Percentiles rank a stretch among this genome's conserved stretches.
These are phyloP conservation scores for Phlyctochytrium bullatum DNA, from an alignment of 192 early-diverging fungal species.

Conservation along the genomic window DNA sequence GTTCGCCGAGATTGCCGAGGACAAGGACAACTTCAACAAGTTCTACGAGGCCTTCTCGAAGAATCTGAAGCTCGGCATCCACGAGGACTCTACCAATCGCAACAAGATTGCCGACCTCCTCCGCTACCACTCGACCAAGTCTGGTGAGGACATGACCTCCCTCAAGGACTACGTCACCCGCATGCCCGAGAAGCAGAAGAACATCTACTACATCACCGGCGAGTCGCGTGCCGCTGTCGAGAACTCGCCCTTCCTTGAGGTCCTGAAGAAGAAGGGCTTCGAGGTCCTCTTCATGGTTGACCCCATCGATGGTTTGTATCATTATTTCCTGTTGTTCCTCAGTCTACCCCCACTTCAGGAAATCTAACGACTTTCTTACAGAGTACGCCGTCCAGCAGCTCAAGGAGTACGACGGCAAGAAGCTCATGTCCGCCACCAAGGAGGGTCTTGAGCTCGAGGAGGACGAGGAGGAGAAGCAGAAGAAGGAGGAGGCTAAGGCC, in stretches of 20 bases:
- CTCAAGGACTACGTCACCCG: slow-evolving; percentile 99
- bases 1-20: slow-evolving; percentile 95
- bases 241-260: slow-evolving; percentile 97
- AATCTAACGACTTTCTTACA: not conserved
- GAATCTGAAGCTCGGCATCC: slow-evolving; percentile 99
- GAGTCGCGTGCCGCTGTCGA: slow-evolving; percentile 92
- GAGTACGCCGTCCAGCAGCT: slow-evolving; percentile 98
- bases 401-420: slow-evolving; percentile 99
- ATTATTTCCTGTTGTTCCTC: not conserved
- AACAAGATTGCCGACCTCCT: slow-evolving; percentile 95
- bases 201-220: slow-evolving; percentile 98
- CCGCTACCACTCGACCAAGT: slow-evolving; percentile 99
- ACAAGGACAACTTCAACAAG: slow-evolving; percentile 98
- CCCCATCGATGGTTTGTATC: slow-evolving; percentile 79
- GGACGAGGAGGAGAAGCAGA: slow-evolving; percentile 97
- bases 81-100: slow-evolving; percentile 98
- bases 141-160: slow-evolving; percentile 94
- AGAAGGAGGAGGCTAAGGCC: slow-evolving; percentile 90
- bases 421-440: slow-evolving; percentile 97
- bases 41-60: slow-evolving; percentile 99
- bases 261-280: slow-evolving; percentile 98
- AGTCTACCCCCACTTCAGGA: not conserved
- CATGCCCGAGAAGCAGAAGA: slow-evolving; percentile 99
- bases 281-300: slow-evolving; percentile 99
- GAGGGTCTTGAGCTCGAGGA: slow-evolving; percentile 99